Evolutionary conservation across 2,329 filamentous ascomycete genomes (phyloP).

Genomic region (Herpotrichia juniperi): DNA sequence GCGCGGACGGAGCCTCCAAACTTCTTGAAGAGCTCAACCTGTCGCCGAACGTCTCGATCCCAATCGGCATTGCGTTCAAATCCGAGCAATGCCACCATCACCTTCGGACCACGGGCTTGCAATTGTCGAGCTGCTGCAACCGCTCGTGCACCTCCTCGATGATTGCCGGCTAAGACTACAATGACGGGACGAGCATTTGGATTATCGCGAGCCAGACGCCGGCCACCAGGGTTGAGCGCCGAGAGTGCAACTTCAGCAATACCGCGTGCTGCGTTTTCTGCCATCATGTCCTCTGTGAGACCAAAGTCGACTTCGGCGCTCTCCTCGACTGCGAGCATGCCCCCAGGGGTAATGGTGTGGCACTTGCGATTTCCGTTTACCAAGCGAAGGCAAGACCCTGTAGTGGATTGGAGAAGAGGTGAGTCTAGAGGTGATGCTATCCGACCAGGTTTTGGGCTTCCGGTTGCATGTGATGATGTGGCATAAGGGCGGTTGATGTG

Average conservation of each 20-base stretch:
- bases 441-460: constrained; percentile 40
- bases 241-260: constrained; percentile 83
- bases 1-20: constrained; percentile 76
- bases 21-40: constrained; percentile 82
- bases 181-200: constrained; percentile 61
- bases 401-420: constrained; percentile 34
- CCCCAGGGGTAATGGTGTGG: constrained; percentile 69
- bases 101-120: constrained; percentile 78
- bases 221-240: constrained; percentile 65
- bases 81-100: constrained; percentile 83
- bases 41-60: constrained; percentile 78
- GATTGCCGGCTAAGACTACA: constrained; percentile 92
- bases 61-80: constrained; percentile 83
- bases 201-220: constrained; percentile 58
- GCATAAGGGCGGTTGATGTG: constrained; percentile 41
- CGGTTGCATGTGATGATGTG: constrained; percentile 45
- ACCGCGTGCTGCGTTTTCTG: constrained; percentile 87
- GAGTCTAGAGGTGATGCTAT: constrained; percentile 45
- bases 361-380: constrained; percentile 61
- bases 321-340: constrained; percentile 92
- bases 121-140: constrained; percentile 87
- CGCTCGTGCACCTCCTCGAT: constrained; percentile 83
- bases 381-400: constrained; percentile 54
- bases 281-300: constrained; percentile 86
- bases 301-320: constrained; percentile 87